Evolutionary conservation across 305 asterid species (phyloP), one percentile per base, ranked within the genome.

Genomic region (Fraxinus velutina): DNA sequence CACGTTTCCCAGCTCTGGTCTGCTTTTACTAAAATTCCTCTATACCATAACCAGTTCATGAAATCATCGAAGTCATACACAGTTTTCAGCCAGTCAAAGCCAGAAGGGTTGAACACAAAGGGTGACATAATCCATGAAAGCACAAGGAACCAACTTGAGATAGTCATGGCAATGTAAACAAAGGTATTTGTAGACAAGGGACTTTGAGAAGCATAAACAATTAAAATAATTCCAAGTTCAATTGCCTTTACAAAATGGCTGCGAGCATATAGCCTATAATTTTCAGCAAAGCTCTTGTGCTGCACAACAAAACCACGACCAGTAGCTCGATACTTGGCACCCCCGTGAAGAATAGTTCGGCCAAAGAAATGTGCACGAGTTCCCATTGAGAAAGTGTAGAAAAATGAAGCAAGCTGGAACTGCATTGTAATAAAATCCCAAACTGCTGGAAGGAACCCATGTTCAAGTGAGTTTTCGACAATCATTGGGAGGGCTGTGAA

Each of bases 241-340:
- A 95, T 92, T 29, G 93, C 99, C 89, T 92, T 95, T 85, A 95
- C 97, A 36, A 95, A 95, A 87, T 95, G 99, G 93, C 99, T 95
- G 36, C 98, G 97, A 4, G 98, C 84, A 84, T 95, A 95, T 70
- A 95, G 90, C 85, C 98, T 86, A 86, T 90, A 93, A 80, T 93
- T 95, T 84, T 95, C 99, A n/a, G 94, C 91, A 64, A 95, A 95
- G 80, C 96, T 92, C 87, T 92, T 95, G 89, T 89, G 98, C 87
- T 92, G 89, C 75, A 95, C 99, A 39, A 95, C 98, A 85, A 95
- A 95, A 68, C 99, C 99, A 30, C 99, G 97, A 30, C 99, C 99
- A 0, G 99, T 95, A 33, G 98, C 97, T 60, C 97, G 92, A 70
- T 93, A 95, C 88, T 95, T 93, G 78, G 99, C 99, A 60, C 99